Evolutionary conservation across 805 yeast species (phyloP).

Genomic region (Saccharomycopsis synnaedendra): DNA sequence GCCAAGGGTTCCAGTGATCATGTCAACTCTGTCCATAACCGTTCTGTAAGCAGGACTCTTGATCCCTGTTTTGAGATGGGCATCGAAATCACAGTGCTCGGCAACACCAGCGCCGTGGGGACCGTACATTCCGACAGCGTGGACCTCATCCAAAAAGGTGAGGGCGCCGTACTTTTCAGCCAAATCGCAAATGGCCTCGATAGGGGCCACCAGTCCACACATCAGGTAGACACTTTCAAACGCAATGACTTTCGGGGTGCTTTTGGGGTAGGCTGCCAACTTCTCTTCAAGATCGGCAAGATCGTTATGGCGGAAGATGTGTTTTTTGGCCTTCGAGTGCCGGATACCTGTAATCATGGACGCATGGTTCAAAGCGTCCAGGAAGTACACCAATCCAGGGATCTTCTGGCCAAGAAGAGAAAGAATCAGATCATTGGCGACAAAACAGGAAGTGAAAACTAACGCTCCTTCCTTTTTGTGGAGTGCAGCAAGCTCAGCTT

Average conservation of each 20-base stretch:
- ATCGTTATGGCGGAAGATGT: constrained; percentile 86
- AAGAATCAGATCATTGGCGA: constrained; percentile 92
- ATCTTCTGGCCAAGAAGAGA: constrained; percentile 85
- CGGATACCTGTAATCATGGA: constrained; percentile 95
- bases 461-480: constrained; percentile 93
- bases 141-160: constrained; percentile 96
- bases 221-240: constrained; percentile 96
- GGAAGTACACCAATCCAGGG: constrained; percentile 81
- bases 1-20: constrained; percentile 96
- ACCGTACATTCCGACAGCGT: constrained; percentile 98
- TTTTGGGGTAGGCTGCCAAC: constrained; percentile 69
- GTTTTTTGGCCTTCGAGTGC: constrained; percentile 81
- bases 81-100: constrained; percentile 85
- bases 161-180: constrained; percentile 97
- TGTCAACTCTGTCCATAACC: constrained; percentile 82
- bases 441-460: constrained; percentile 91
- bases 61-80: constrained; percentile 60
- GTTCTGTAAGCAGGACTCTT: constrained; percentile 42
- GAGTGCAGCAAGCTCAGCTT: constrained; percentile 75
- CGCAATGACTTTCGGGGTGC: constrained; percentile 91
- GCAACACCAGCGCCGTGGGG: constrained; percentile 99
- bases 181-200: constrained; percentile 81
- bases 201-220: constrained; percentile 97
- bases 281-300: constrained; percentile 69
- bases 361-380: constrained; percentile 92